phyloP scores from a whole-genome alignment of 768 basidiomycete genomes.

The Nidularia pulvinata region DNA sequence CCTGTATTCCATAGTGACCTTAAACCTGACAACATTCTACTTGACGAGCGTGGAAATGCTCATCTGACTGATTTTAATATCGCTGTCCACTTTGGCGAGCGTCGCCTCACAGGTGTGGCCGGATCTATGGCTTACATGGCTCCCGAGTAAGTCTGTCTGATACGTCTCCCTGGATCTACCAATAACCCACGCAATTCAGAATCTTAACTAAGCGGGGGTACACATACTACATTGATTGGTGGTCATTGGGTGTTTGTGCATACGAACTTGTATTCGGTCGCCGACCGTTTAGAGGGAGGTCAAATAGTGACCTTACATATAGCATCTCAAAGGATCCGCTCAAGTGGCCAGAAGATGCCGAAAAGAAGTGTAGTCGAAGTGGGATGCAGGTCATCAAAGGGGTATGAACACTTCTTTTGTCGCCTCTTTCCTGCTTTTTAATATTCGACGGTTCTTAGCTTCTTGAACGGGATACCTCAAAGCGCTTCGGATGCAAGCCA shows the following conservation, averaged over 20 bases:
- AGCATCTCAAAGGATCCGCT: conserved; percentile 88
- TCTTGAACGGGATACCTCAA: conserved; percentile 81
- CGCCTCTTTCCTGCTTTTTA: conserved; percentile 4
- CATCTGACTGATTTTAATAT: conserved; percentile 99
- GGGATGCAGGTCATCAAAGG: conserved; percentile 81
- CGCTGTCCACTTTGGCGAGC: conserved; percentile 93
- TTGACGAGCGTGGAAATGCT: conserved; percentile 94
- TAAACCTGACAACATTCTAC: conserved; percentile 97
- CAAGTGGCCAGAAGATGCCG: conserved; percentile 90
- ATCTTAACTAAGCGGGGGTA: conserved; percentile 94
- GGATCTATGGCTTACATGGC: conserved; percentile 99
- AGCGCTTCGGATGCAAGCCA: conserved; percentile 82
- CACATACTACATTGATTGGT: conserved; percentile 94
- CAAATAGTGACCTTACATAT: conserved; percentile 91
- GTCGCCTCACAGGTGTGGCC: conserved; percentile 87
- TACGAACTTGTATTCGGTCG: conserved; percentile 93
- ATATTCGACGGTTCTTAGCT: conserved; percentile 45
- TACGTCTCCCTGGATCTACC: neutral
- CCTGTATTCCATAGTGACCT: conserved; percentile 64
- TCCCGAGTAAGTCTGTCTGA: conserved; percentile 51
- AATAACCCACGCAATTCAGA: conserved; percentile 20
- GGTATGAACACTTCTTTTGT: conserved; percentile 39
- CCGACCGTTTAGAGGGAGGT: conserved; percentile 90
- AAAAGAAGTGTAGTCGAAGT: conserved; percentile 70
- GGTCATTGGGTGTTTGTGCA: conserved; percentile 93